Base-by-base conservation (phyloP, 148 eudicot genomes). In the Chenopodium suecicum region DNA sequence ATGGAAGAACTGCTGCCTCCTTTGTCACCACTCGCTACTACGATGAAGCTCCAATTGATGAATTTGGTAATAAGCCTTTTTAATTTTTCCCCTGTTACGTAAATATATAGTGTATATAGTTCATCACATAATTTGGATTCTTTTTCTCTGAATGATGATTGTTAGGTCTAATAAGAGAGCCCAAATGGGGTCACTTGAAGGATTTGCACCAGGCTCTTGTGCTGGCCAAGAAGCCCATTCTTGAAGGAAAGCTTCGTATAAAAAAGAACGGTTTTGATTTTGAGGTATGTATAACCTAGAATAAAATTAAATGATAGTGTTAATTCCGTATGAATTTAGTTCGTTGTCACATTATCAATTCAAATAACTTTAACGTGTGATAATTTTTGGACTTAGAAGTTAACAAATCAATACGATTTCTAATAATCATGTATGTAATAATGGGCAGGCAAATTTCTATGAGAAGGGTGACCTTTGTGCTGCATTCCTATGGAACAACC, bases 31-130 rank as follows among this genome's bases (percentile, higher is more conserved):
- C 99, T 44, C 88, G 97, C 34, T 97, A 97, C 93, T 97, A 97
- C 62, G 99, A 97, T 83, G 95, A 97, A 88, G 99, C 97, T 84
- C 99, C 97, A 25, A 83, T 97, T 31, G 99, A 97, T 68, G 99
- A 97, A 87, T 97, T 7, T 82, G 99, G 99, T 95, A 37, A 54
- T 74, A 79, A 71, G 69, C 47, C 78, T 29, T 80, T 48, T 3
- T 17, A 70, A 19, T 44, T 27, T 25, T 8, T 52, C 34, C 50
- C 44, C 41, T 63, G 3, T 58, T n/a, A 22, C 11, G 44, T 23
- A 11, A 66, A 62, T 9, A 56, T 56, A 56, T 17, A 19, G 4
- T 56, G 62, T 25, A 25, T 32, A 11, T 65, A 78, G 37, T 82
- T 20, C 70, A 34, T 23, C n/a, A 56, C 23, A 48, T 34, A 34